Percentiles rank a stretch among this genome's conserved stretches.
Conservation (phyloP, 2,329 filamentous ascomycete species). For the Pseudocercospora vitis region DNA sequence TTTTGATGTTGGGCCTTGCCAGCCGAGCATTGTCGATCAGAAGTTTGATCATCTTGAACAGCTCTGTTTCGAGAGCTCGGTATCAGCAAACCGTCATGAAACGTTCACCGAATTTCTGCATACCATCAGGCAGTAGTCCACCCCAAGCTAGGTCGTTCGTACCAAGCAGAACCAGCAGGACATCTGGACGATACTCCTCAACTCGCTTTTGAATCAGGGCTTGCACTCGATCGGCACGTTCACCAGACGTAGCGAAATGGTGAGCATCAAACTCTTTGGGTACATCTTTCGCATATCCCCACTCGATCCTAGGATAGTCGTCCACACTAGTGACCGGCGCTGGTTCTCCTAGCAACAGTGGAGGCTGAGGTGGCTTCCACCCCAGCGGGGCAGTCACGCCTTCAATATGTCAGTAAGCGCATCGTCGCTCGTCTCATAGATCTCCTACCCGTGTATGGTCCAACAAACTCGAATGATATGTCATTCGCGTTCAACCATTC, state of each 20-base stretch:
- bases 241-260: constrained; percentile 32
- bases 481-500: constrained; percentile 40
- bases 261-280: constrained; percentile 28
- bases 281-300: constrained; percentile 38
- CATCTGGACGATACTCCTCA: constrained; percentile 35
- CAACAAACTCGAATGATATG: constrained; percentile 37
- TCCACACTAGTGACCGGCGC: neutral
- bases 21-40: constrained; percentile 38
- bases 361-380: constrained; percentile 10
- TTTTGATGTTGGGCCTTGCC: constrained; percentile 29
- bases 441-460: constrained; percentile 36
- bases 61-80: constrained; percentile 2
- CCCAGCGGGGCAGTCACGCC: constrained; percentile 8
- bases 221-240: constrained; percentile 38
- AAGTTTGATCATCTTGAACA: constrained; percentile 28
- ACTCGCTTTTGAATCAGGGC: constrained; percentile 35
- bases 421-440: neutral
- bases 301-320: constrained; percentile 18
- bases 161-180: constrained; percentile 30
- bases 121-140: constrained; percentile 21
- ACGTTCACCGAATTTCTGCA: neutral
- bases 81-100: neutral
- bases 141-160: constrained; percentile 32
- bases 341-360: constrained; percentile 1
- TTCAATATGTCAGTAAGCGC: neutral